These are phyloP conservation scores for Globisporangium mamillatum DNA, from an alignment of 352 stramenopile species.

Conservation along the genomic window DNA sequence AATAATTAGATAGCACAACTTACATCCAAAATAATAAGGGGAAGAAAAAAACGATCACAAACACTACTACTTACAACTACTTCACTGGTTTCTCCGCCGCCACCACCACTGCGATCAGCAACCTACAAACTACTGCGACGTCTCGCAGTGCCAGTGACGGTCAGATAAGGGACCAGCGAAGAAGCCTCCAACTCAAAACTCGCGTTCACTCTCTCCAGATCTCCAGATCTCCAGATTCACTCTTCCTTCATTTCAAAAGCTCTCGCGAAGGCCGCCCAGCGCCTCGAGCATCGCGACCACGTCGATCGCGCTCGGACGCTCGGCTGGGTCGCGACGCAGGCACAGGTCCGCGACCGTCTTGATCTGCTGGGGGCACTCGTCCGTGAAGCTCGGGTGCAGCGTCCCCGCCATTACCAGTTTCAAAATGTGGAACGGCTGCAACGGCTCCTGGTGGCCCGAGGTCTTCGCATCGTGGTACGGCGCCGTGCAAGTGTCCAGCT, in stretches of 20 bases:
- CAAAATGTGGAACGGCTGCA: slow-evolving; percentile 19
- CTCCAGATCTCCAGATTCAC: too few species aligned
- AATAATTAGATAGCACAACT: too few species aligned
- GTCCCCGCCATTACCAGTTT: slow-evolving; percentile 17
- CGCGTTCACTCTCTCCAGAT: background rate
- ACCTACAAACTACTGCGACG: too few species aligned
- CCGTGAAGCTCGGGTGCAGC: slow-evolving; percentile 16
- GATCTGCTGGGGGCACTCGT: slow-evolving; percentile 9
- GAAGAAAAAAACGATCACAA: too few species aligned
- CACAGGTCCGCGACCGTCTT: slow-evolving; percentile 12
- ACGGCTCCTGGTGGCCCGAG: slow-evolving; percentile 12
- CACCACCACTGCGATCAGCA: too few species aligned
- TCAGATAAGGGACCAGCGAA: too few species aligned
- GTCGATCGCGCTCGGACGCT: slow-evolving; percentile 15
- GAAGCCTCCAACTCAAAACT: too few species aligned
- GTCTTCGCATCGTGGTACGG: slow-evolving; percentile 29
- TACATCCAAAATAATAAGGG: too few species aligned
- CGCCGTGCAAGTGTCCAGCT: slow-evolving; percentile 45
- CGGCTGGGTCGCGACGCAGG: slow-evolving; percentile 10
- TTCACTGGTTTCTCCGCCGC: too few species aligned
- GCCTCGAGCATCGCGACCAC: slow-evolving; percentile 18
- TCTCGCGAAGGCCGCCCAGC: slow-evolving; percentile 4
- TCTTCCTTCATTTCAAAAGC: background rate
- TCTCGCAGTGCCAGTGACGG: too few species aligned
- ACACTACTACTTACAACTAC: too few species aligned